phyloP scores from a whole-genome alignment of 1,139 yeast species.

The Debaryomyces coudertii region DNA sequence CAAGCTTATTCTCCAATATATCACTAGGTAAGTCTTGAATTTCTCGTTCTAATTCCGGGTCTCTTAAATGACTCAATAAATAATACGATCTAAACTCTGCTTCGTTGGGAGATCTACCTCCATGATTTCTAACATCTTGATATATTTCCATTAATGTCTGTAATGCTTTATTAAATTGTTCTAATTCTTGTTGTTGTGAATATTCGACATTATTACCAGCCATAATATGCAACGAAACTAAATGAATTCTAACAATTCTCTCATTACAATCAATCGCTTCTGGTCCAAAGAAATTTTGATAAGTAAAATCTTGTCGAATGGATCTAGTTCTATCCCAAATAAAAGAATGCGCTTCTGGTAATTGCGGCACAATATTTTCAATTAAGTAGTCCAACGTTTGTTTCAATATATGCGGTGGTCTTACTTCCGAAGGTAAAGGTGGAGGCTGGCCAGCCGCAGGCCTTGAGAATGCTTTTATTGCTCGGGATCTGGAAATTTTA shows the following conservation, averaged over 20 bases:
- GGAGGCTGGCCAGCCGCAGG: conserved; percentile 99
- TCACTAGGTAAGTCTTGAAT: conserved; percentile 67
- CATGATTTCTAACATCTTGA: conserved; percentile 72
- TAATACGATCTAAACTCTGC: conserved; percentile 94
- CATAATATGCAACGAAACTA: conserved; percentile 83
- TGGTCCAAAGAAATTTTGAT: conserved; percentile 90
- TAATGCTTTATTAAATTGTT: conserved; percentile 88
- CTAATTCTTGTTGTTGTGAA: conserved; percentile 93
- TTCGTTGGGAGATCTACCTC: conserved; percentile 76
- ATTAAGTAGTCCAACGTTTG: conserved; percentile 71
- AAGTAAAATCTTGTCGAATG: conserved; percentile 94
- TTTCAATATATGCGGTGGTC: conserved; percentile 81
- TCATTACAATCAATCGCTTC: conserved; percentile 95
- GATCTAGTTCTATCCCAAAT: conserved; percentile 99
- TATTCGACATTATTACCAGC: conserved; percentile 76
- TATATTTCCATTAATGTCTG: conserved; percentile 90
- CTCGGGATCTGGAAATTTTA: conserved; percentile 62
- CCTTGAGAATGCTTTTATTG: conserved; percentile 91
- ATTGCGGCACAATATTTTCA: conserved; percentile 58
- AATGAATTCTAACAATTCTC: conserved; percentile 85
- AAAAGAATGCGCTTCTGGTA: conserved; percentile 88
- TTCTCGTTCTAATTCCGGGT: conserved; percentile 81
- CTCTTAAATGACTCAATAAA: conserved; percentile 75
- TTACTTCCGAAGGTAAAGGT: conserved; percentile 93
- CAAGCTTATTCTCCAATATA: conserved; percentile 56